Percentiles rank a stretch among this genome's conserved stretches.
phyloP scores from a whole-genome alignment of 805 yeast species.

The Yarrowia sp. region DNA sequence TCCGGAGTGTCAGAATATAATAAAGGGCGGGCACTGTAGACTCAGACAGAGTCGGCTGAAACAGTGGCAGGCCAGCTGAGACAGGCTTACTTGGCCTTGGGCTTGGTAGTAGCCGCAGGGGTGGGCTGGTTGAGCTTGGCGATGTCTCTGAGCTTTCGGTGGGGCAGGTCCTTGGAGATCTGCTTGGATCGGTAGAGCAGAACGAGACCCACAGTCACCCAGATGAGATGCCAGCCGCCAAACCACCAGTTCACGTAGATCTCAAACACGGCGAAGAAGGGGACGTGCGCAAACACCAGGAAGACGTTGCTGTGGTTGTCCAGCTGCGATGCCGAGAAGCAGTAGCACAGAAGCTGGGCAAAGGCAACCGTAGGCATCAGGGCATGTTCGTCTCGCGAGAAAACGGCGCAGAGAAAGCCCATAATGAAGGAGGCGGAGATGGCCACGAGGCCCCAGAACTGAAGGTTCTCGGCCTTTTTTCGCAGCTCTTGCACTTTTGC shows the following conservation, averaged over 20 bases:
- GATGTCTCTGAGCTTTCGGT: conserved; percentile 1
- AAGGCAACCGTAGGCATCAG: conserved; percentile 14
- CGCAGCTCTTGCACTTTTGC: not conserved
- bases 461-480: conserved; percentile 5
- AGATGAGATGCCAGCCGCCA: conserved; percentile 10
- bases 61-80: no score
- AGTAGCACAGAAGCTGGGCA: conserved; percentile 3
- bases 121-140: conserved; percentile 12
- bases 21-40: no score
- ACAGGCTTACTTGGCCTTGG: no score
- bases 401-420: not conserved
- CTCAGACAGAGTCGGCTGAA: no score
- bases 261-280: not conserved
- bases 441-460: conserved; percentile 18
- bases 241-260: conserved; percentile 25
- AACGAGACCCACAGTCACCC: not conserved
- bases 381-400: not conserved
- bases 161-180: not conserved
- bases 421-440: not conserved
- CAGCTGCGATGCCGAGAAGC: conserved; percentile 16
- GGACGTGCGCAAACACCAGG: conserved; percentile 5
- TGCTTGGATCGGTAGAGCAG: conserved; percentile 8
- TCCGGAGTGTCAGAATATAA: no score
- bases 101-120: not conserved
- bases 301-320: conserved; percentile 7